phyloP scores from a whole-genome alignment of 495 filamentous ascomycete genomes.

The Pseudevernia furfuracea region DNA sequence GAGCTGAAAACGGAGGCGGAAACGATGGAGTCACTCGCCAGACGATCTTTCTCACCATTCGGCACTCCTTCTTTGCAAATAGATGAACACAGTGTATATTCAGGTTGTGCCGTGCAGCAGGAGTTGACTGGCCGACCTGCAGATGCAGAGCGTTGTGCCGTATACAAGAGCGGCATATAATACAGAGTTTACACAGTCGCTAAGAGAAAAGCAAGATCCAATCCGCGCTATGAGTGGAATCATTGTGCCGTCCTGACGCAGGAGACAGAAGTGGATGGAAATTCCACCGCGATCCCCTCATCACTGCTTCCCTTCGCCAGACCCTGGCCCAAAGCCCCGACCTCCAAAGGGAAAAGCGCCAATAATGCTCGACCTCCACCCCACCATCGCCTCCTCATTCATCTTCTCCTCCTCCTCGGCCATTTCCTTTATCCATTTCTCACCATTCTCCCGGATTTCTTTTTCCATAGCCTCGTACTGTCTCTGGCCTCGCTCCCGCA shows the following conservation, averaged over 20 bases:
- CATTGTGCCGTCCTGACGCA: constrained; percentile 9
- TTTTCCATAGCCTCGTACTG: constrained; percentile 82
- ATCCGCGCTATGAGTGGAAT: constrained; percentile 22
- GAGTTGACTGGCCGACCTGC: too few relatives aligned
- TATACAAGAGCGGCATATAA: not conserved
- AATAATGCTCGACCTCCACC: constrained; percentile 61
- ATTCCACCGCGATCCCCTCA: not conserved
- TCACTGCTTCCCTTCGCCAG: constrained; percentile 30
- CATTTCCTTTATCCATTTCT: constrained; percentile 91
- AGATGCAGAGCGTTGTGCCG: not conserved
- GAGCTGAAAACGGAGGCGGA: too few relatives aligned
- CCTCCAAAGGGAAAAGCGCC: constrained; percentile 43
- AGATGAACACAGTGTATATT: too few relatives aligned
- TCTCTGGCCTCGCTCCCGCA: constrained; percentile 81
- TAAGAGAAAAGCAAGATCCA: not conserved
- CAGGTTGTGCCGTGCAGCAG: too few relatives aligned
- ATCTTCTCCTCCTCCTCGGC: constrained; percentile 74
- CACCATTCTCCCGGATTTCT: constrained; percentile 83
- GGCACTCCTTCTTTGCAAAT: too few relatives aligned
- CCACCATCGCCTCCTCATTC: constrained; percentile 83
- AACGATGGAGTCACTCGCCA: too few relatives aligned
- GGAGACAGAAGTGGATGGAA: not conserved
- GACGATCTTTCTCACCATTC: too few relatives aligned
- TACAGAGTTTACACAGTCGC: not conserved
- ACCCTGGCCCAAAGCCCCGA: constrained; percentile 19